Evolutionary conservation across 345 rosid genomes (phyloP), one percentile per base, ranked within the genome.

Genomic region (Conringia planisiliqua): DNA sequence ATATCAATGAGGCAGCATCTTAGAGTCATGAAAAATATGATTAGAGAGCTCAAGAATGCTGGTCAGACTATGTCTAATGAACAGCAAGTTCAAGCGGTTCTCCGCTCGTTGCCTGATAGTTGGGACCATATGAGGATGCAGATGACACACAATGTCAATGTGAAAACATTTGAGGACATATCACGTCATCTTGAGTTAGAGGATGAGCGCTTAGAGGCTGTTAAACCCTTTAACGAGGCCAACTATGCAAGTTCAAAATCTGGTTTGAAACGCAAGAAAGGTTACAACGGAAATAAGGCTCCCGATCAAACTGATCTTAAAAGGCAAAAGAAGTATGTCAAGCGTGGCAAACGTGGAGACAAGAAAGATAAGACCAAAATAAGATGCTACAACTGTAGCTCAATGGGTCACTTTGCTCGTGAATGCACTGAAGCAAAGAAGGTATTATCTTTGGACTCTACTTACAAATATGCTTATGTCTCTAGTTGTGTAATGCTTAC

Each of bases 381-480:
- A 4, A 62, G 63, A 62, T 62, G 54, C 26, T 46, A 56, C 16
- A 55, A 56, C 4, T 56, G 32, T 74, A 12, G 5, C 36, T 3
- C 16, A 32, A 6, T 64, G 54, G 55, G 36, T 73, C 65, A 73
- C 17, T 62, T 73, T 64, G 10, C 63, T 73, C 36, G 40, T 63
- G 63, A 63, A 52, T 38, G 62, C 55, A 62, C 51, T 27, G 29
- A 58, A n/a, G n/a, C 46, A 63, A 72, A 62, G n/a, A 51, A 52
- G 62, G 62, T 38, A 62, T 38, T 27, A 38, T 62, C 44, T 13
- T 73, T 50, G 7, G 1, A 22, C 29, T 3, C 10, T 1, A 9
- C 55, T 52, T 5, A 7, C 6, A 54, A 42, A 0, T 54, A 42
- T 62, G 63, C 44, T 51, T 72, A 26, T 72, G 63, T 72, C 40